Evolutionary conservation across 495 filamentous ascomycete species (phyloP).

Genomic region (Xylaria bambusicola): DNA sequence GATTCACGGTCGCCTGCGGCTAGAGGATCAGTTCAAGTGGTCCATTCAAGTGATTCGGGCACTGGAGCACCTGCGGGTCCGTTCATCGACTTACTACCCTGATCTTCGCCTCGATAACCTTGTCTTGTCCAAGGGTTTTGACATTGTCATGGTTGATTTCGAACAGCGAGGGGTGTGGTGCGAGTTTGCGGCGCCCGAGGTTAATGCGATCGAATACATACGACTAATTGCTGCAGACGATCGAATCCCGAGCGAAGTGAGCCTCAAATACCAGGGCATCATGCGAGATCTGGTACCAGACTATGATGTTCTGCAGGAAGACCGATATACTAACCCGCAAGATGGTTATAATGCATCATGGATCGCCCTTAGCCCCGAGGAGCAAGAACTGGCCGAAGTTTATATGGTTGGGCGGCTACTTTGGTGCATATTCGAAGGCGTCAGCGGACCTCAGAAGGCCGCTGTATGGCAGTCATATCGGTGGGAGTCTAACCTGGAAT

Average conservation of each 20-base stretch:
- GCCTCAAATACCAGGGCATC: conserved; percentile 34
- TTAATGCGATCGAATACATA: conserved; percentile 50
- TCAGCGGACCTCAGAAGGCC: conserved; percentile 46
- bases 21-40: conserved; percentile 45
- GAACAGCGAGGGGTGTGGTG: conserved; percentile 56
- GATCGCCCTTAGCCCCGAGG: conserved; percentile 41
- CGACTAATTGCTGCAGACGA: conserved; percentile 41
- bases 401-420: conserved; percentile 55
- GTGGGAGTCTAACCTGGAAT: conserved; percentile 50
- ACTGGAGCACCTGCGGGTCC: conserved; percentile 39
- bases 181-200: conserved; percentile 52
- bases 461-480: conserved; percentile 53
- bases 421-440: conserved; percentile 57
- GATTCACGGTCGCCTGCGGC: conserved; percentile 36
- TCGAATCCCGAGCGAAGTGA: conserved; percentile 33
- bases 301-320: conserved; percentile 39
- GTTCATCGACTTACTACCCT: conserved; percentile 47
- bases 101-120: conserved; percentile 54
- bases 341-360: conserved; percentile 50
- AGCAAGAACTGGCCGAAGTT: conserved; percentile 52
- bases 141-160: conserved; percentile 53
- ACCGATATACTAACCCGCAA: conserved; percentile 39
- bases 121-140: conserved; percentile 39
- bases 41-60: conserved; percentile 46
- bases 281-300: conserved; percentile 40